phyloP scores from a whole-genome alignment of 352 stramenopile species.

The Pythium aphanidermatum region DNA sequence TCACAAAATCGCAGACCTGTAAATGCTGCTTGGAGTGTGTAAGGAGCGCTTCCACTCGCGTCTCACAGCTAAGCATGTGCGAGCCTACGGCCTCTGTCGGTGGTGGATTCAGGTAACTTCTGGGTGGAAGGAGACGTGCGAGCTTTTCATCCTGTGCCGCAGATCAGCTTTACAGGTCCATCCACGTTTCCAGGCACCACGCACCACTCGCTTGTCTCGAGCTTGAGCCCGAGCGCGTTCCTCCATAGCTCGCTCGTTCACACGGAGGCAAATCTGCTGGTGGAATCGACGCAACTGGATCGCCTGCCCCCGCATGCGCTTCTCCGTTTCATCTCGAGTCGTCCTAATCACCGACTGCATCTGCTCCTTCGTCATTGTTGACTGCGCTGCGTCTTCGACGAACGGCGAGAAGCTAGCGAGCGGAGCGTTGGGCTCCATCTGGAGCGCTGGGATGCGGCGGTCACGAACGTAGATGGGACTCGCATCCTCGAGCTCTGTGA shows the following conservation, averaged over 20 bases:
- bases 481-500: background rate
- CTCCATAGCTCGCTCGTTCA: slow-evolving; percentile 38
- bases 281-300: slow-evolving; percentile 51
- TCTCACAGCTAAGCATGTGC: slow-evolving; percentile 1
- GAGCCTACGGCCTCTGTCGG: background rate
- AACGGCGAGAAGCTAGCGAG: slow-evolving; percentile 8
- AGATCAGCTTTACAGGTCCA: background rate
- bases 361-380: background rate
- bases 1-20: slow-evolving; percentile 17
- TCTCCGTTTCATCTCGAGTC: slow-evolving; percentile 12
- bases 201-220: slow-evolving; percentile 25
- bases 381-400: slow-evolving; percentile 7
- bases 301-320: slow-evolving; percentile 27
- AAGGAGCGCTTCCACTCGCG: slow-evolving; percentile 1
- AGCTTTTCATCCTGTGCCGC: slow-evolving; percentile 13
- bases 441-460: slow-evolving; percentile 6
- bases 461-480: slow-evolving; percentile 12
- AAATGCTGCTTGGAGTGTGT: slow-evolving; percentile 19
- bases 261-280: slow-evolving; percentile 49
- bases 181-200: background rate
- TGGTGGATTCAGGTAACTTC: slow-evolving; percentile 1
- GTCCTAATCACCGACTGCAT: background rate
- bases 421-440: slow-evolving; percentile 14
- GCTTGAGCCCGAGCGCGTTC: slow-evolving; percentile 24
- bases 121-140: slow-evolving; percentile 13